Base-by-base conservation (phyloP, 176 grass and related monocot species). In the maize (Zea mays) region DNA sequence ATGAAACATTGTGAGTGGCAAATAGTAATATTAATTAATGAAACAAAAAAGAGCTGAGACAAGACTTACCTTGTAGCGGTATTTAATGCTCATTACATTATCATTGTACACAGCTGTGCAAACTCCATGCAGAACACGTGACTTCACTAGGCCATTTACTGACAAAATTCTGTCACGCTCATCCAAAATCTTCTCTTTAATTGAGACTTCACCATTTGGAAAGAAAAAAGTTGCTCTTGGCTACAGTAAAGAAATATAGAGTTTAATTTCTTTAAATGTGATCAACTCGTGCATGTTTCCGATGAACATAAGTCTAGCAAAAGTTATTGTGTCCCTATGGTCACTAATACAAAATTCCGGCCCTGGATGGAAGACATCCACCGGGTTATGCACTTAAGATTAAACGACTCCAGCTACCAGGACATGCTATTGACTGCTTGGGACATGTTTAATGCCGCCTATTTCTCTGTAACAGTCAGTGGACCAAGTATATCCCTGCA, bases 21-120 rank as follows among this genome's bases (percentile, higher is more conserved):
- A 42, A 36, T 16, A 71, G 72, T 15, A 81, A 44, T 56, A 58
- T 58, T 81, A 57, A 39, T 15, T 7, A 36, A 45, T 51, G 42
- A 60, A 85, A 76, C 34, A 49, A 63, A 45, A 42, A 36, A 48
- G 15, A 84, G 33, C 10, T 76, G 35, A 76, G 66, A 70, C 67
- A 76, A 71, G n/a, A 10, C 64, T 91, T 67, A 99, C 96, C 92
- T 99, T 99, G 76, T 99, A 99, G 74, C 71, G 89, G 49, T 95
- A 99, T 85, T 93, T 92, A 54, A 99, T 40, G 61, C 86, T 89
- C 67, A 99, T 85, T 33, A 76, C 72, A 64, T 99, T 76, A 59
- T 95, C 86, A 55, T 21, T 90, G 67, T 94, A 99, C 54, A 76
- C 38, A 69, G 92, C 87, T 63, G 81, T 90, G 49, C 87, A 93